phyloP scores from a whole-genome alignment of 768 basidiomycete genomes.

The Lentinus tigrinus region DNA sequence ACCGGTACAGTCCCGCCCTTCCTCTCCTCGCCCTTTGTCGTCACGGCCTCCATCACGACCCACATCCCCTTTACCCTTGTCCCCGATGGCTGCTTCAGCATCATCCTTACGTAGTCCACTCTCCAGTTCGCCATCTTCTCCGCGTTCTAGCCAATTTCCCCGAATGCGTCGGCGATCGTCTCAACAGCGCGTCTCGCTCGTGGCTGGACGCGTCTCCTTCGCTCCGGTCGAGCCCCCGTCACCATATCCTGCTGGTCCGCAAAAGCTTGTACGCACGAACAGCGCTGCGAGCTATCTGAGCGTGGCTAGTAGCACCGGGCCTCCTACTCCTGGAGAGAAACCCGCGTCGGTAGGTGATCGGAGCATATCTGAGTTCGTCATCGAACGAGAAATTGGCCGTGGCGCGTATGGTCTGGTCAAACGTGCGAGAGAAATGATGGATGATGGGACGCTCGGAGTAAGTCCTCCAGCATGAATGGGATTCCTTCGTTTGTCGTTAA shows the following conservation, averaged over 20 bases:
- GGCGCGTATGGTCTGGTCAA: constrained; percentile 97
- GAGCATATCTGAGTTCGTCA: constrained; percentile 82
- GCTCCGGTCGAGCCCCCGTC: constrained; percentile 74
- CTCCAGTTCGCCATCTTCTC: constrained; percentile 35
- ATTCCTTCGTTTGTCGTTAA: too few species aligned
- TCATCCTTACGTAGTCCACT: constrained; percentile 33
- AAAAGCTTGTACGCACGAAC: constrained; percentile 59
- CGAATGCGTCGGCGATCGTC: constrained; percentile 77
- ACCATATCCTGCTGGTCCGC: constrained; percentile 57
- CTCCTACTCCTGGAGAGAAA: constrained; percentile 56
- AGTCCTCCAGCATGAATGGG: constrained; percentile 38
- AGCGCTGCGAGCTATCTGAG: constrained; percentile 67
- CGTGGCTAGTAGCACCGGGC: constrained; percentile 54
- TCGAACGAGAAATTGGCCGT: constrained; percentile 86
- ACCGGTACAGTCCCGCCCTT: constrained; percentile 25
- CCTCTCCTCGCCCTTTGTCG: constrained; percentile 27
- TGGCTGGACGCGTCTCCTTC: constrained; percentile 79
- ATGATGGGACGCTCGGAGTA: constrained; percentile 82
- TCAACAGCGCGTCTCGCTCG: constrained; percentile 80
- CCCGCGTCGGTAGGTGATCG: constrained; percentile 51
- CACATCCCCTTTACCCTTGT: constrained; percentile 25
- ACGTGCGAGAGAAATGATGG: constrained; percentile 73
- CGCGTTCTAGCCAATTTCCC: constrained; percentile 45
- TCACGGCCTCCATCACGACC: constrained; percentile 19
- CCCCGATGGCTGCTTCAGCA: constrained; percentile 19